Conservation (phyloP, 345 rosid species). For the Brassica incana region DNA sequence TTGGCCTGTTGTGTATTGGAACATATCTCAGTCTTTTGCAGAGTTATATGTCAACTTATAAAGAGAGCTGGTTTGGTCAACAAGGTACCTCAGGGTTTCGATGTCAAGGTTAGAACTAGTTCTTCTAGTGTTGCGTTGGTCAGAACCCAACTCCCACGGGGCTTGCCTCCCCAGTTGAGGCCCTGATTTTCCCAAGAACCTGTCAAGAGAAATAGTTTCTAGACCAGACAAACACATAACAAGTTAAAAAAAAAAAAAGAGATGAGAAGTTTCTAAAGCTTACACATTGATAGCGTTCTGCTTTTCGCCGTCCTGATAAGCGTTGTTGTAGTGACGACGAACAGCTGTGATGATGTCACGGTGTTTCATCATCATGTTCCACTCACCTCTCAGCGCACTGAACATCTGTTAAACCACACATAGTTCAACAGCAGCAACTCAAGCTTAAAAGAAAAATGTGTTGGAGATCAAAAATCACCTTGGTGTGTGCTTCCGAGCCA, state of each 20-base stretch:
- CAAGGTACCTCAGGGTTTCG: slow-evolving; percentile 30
- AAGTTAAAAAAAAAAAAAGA: not conserved
- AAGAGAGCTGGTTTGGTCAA: not conserved
- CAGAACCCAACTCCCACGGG: slow-evolving; percentile 40
- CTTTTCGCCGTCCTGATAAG: slow-evolving; percentile 31
- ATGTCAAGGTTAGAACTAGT: slow-evolving; percentile 34
- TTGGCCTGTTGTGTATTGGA: slow-evolving; percentile 34
- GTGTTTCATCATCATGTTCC: slow-evolving; percentile 32
- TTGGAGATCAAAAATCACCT: slow-evolving; percentile 45
- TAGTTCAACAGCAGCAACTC: not conserved
- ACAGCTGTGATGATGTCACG: slow-evolving; percentile 32
- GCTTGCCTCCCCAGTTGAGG: slow-evolving; percentile 33
- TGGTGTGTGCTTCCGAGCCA: slow-evolving; percentile 94
- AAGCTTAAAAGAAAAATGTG: not conserved
- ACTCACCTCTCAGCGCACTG: slow-evolving; percentile 31
- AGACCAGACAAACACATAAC: not conserved
- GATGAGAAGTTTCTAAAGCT: not conserved
- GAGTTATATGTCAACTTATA: not conserved
- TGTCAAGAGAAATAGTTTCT: slow-evolving; percentile 6
- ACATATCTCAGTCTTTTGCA: not conserved
- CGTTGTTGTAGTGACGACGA: slow-evolving; percentile 33
- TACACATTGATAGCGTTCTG: slow-evolving; percentile 43
- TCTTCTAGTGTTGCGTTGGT: slow-evolving; percentile 30
- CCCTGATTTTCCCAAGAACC: slow-evolving; percentile 42
- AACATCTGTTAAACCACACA: slow-evolving; percentile 33